Conservation (phyloP, 2,329 filamentous ascomycete genomes). For the Alternaria hordeiaustralica region DNA sequence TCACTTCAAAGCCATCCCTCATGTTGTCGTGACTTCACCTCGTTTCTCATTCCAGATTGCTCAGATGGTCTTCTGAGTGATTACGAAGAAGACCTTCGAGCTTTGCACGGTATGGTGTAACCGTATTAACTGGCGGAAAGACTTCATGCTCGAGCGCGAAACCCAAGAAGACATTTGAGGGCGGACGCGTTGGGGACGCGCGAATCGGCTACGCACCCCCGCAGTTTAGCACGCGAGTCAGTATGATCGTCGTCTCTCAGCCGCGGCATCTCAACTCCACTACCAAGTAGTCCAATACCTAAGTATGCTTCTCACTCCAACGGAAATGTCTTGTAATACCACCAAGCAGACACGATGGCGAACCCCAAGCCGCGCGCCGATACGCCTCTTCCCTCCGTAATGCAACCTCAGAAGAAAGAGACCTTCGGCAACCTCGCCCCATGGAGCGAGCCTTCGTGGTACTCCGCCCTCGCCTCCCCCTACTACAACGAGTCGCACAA, state of each 20-base stretch:
- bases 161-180: neutral
- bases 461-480: constrained; percentile 58
- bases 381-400: constrained; percentile 22
- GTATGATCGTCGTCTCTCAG: neutral
- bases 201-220: constrained; percentile 8
- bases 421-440: constrained; percentile 48
- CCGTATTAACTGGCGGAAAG: neutral
- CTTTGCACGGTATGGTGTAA: neutral
- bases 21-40: neutral
- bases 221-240: constrained; percentile 8
- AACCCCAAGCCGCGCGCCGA: constrained; percentile 16
- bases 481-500: constrained; percentile 70
- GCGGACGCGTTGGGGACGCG: neutral
- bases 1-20: neutral
- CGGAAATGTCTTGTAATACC: neutral
- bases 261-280: constrained; percentile 22
- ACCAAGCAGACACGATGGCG: constrained; percentile 11
- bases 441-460: constrained; percentile 58
- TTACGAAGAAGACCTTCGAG: neutral
- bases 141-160: neutral
- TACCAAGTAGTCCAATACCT: neutral
- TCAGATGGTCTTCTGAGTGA: neutral
- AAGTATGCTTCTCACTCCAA: neutral
- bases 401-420: constrained; percentile 31
- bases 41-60: neutral